Evolutionary conservation across 106 monocot species (phyloP), one percentile per base, ranked within the genome.

Genomic region (Alisma plantagoaquatica): DNA sequence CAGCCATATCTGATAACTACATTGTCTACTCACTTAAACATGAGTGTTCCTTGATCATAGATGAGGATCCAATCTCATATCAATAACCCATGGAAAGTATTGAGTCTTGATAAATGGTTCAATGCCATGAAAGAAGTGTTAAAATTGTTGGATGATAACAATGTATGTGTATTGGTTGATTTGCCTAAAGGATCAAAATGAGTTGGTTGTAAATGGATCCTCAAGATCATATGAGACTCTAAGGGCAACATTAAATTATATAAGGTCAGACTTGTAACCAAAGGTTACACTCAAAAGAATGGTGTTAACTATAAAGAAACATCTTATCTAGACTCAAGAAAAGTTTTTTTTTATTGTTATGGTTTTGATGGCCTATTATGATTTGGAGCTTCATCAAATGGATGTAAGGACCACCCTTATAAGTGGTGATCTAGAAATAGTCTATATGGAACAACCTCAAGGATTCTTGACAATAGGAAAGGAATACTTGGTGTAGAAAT

Each of bases 361-460:
- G n/a, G n/a, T 18, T 12, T 46, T 46, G 45, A 18, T 46, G 45
- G 6, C 45, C 19, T 18, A 46, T 46, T 46, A 12, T 46, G n/a
- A 46, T 46, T 10, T 46, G 45, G 45, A 46, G 45, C 17, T 46
- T 12, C 45, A 46, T 18, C 45, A 46, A 46, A 46, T 46, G 45
- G 45, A 10, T 46, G 45, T 18, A 46, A 46, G 19, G 17, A 46
- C n/a, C 3, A 46, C 45, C 3, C 19, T 46, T 46, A 9, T 46
- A 12, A 46, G 19, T 46, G 45, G n/a, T 4, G 45, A 46, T 38
- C 14, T 38, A 38, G 35, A 38, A 38, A 38, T 8, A 38, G 35
- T 38, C 35, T 38, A 38, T 38, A 38, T 38, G 35, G 14, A 38
- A 8, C 35, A 38, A 38, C 35, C n/a, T n/a, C n/a, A n/a, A n/a